These are phyloP conservation scores for Chimonanthus salicifolius DNA, from an alignment of 164 flowering plant species.

Conservation along the genomic window DNA sequence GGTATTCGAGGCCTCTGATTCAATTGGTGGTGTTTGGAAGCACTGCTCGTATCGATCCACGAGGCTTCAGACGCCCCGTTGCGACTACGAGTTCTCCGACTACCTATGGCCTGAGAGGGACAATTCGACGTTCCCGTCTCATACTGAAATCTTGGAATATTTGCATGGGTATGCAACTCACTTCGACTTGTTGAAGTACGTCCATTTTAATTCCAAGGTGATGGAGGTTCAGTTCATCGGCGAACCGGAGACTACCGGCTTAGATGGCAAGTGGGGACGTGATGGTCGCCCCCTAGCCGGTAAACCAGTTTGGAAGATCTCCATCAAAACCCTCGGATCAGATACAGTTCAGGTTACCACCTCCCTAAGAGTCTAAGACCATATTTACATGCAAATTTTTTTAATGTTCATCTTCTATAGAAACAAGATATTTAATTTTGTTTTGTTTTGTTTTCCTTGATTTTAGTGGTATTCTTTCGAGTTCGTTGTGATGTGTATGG, in stretches of 20 bases:
- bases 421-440: too few relatives aligned
- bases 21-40: constrained; percentile 89
- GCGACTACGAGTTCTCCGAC: constrained; percentile 86
- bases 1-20: constrained; percentile 75
- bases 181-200: constrained; percentile 58
- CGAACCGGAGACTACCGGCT: constrained; percentile 22
- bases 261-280: constrained; percentile 14
- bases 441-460: neutral
- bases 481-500: constrained; percentile 72
- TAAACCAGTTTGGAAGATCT: constrained; percentile 75
- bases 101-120: constrained; percentile 81
- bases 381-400: too few relatives aligned
- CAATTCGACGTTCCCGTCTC: constrained; percentile 54
- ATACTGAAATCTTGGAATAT: constrained; percentile 65
- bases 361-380: neutral
- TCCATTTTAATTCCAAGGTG: constrained; percentile 73
- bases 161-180: constrained; percentile 62
- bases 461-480: constrained; percentile 73
- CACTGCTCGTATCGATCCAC: constrained; percentile 73
- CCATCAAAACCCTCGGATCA: constrained; percentile 43
- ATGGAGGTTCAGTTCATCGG: constrained; percentile 59
- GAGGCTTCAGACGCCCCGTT: constrained; percentile 72
- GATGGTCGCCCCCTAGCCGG: constrained; percentile 44
- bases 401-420: too few relatives aligned
- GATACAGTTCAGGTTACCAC: constrained; percentile 47